phyloP scores from a whole-genome alignment of 441 rosid species.

The Populus hybrid region DNA sequence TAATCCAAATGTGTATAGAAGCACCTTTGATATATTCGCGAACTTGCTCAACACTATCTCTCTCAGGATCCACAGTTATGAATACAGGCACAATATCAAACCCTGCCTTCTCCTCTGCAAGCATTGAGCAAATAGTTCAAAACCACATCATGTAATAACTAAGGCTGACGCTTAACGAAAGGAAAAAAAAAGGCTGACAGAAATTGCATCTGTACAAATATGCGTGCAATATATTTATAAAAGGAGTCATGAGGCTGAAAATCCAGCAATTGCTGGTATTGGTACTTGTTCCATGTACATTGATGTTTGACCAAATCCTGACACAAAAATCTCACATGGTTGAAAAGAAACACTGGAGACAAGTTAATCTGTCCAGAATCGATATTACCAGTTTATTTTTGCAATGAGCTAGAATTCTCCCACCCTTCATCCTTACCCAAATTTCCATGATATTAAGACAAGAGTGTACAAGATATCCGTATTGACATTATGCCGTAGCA shows the following conservation, averaged over 20 bases:
- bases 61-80: conserved; percentile 94
- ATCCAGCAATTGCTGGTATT: neutral
- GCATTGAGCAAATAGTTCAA: neutral
- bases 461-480: neutral
- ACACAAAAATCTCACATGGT: neutral
- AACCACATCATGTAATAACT: neutral
- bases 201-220: neutral
- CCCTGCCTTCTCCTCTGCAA: conserved; percentile 69
- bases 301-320: neutral
- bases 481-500: neutral
- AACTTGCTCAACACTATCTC: conserved; percentile 90
- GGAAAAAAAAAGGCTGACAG: neutral
- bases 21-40: conserved; percentile 86
- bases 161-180: neutral
- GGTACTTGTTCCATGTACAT: neutral
- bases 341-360: neutral
- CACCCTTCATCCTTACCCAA: neutral
- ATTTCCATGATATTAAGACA: neutral
- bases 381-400: neutral
- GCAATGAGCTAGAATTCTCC: neutral
- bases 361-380: neutral
- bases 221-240: too few relatives aligned
- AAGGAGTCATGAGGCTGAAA: neutral
- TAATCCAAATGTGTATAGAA: conserved; percentile 3
- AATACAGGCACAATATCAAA: conserved; percentile 73